Evolutionary conservation across 148 eudicot genomes (phyloP).

Genomic region (Oxyria digyna): DNA sequence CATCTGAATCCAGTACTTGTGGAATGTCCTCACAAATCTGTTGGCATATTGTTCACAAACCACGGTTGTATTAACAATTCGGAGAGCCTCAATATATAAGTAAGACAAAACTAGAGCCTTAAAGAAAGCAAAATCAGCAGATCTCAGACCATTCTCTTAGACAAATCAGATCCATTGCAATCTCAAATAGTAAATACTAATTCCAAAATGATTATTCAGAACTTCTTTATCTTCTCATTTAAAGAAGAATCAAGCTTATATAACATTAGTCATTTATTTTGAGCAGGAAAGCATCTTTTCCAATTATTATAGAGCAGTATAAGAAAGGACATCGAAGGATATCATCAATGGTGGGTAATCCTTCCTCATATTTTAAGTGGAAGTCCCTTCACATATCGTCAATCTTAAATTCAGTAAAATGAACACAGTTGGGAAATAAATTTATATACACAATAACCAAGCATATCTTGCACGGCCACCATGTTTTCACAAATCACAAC

Average conservation of each 20-base stretch:
- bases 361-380: neutral
- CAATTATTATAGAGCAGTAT: neutral
- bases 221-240: neutral
- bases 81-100: neutral
- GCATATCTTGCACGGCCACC: too few species aligned
- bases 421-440: neutral
- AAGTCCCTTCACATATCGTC: neutral
- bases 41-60: conserved; percentile 1
- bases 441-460: too few species aligned
- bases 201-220: neutral
- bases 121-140: neutral
- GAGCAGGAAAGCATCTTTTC: neutral
- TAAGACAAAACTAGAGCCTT: neutral
- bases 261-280: neutral
- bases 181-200: neutral
- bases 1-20: conserved; percentile 85
- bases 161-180: neutral
- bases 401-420: neutral
- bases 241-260: neutral
- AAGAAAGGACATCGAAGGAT: neutral
- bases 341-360: neutral
- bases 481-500: neutral
- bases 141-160: neutral
- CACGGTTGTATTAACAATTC: neutral
- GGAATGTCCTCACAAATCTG: conserved; percentile 97